These are phyloP conservation scores for Corylus avellana DNA, from an alignment of 306 rosid genomes.

Conservation along the genomic window DNA sequence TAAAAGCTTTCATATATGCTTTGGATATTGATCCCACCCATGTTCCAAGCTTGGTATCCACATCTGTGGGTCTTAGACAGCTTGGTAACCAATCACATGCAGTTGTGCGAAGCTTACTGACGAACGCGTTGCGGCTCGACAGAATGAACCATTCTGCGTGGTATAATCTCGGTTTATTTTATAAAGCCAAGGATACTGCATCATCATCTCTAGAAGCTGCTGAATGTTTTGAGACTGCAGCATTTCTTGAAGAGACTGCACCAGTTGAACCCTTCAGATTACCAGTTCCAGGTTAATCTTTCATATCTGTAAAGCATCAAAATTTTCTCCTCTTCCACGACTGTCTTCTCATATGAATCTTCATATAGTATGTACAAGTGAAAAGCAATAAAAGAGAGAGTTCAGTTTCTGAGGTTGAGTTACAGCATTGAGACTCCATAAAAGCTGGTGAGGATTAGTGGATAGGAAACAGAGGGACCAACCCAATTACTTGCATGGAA, in stretches of 20 bases:
- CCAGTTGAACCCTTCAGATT: constrained; percentile 87
- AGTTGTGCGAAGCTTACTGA: constrained; percentile 57
- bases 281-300: constrained; percentile 21
- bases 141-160: constrained; percentile 69
- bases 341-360: constrained; percentile 27
- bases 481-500: neutral
- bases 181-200: constrained; percentile 49
- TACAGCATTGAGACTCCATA: neutral
- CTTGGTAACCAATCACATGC: constrained; percentile 41
- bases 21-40: constrained; percentile 66
- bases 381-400: constrained; percentile 21
- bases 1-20: constrained; percentile 55
- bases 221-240: constrained; percentile 81
- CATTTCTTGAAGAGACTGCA: constrained; percentile 68
- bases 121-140: constrained; percentile 67
- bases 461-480: neutral
- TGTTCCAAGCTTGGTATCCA: constrained; percentile 70
- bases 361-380: neutral
- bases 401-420: neutral
- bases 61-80: constrained; percentile 52
- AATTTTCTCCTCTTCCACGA: neutral
- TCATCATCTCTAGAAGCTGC: constrained; percentile 62
- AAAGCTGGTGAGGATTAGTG: neutral
- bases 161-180: constrained; percentile 78
- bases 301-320: constrained; percentile 23